Evolutionary conservation across 805 yeast genomes (phyloP).

Genomic region (Blastobotrys mokoenaii): DNA sequence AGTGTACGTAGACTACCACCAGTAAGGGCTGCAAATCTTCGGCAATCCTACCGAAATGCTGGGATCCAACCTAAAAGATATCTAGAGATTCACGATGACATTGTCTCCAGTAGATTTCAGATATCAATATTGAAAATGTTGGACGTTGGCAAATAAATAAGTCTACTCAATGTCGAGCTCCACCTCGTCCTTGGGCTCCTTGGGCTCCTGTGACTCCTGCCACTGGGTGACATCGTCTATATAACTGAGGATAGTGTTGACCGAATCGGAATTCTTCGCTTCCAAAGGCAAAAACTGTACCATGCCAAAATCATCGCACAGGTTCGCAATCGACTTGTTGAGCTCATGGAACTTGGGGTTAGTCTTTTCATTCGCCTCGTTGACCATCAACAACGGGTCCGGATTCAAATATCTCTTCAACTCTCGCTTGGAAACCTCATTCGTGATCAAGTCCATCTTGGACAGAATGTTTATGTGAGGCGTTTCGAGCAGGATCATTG

Average conservation of each 20-base stretch:
- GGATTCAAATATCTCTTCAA: constrained; percentile 83
- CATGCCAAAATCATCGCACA: constrained; percentile 98
- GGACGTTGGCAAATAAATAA: neutral
- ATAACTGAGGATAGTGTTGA: constrained; percentile 76
- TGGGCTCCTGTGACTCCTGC: constrained; percentile 95
- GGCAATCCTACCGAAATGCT: too few relatives aligned
- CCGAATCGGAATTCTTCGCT: constrained; percentile 63
- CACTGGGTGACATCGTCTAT: constrained; percentile 97
- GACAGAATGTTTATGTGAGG: constrained; percentile 91
- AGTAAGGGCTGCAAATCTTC: too few relatives aligned
- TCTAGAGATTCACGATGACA: too few relatives aligned
- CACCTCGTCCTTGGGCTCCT: constrained; percentile 78
- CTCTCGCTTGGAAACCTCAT: constrained; percentile 64
- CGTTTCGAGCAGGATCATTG: constrained; percentile 89
- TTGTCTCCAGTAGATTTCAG: too few relatives aligned
- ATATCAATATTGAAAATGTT: too few relatives aligned
- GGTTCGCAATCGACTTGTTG: constrained; percentile 74
- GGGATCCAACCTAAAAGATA: too few relatives aligned
- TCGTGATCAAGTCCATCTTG: constrained; percentile 78
- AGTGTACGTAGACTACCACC: too few relatives aligned
- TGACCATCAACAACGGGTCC: constrained; percentile 69
- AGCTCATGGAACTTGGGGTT: constrained; percentile 61
- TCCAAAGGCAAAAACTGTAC: constrained; percentile 92
- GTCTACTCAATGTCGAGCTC: constrained; percentile 12
- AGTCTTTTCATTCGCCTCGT: constrained; percentile 40